Evolutionary conservation across 2,329 filamentous ascomycete species (phyloP), one percentile per base, ranked within the genome.

Genomic region (Nigrograna mackinnonii): DNA sequence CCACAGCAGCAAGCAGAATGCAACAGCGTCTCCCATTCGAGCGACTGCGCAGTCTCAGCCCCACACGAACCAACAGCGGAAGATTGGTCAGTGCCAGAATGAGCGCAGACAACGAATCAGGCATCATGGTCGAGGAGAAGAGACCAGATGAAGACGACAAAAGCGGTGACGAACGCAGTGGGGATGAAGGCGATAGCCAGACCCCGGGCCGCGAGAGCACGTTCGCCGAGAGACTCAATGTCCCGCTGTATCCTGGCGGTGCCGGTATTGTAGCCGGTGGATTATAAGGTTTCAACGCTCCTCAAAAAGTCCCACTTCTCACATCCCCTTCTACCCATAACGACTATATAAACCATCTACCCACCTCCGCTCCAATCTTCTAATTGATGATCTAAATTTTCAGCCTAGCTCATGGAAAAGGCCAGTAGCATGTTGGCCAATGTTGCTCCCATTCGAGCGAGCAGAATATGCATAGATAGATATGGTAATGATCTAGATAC

Each of bases 61-160:
- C 66, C 2, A 55, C 57, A 18, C 50, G 60, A 41, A 60, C 62
- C 26, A 60, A 59, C 4, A 52, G 54, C 28, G 32, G 20, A 39
- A 28, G 39, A 20, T 16, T 41, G 37, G 50, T 48, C 37, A 57
- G 55, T 35, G 52, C 52, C n/a, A 60, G 57, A 3, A 50, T 31
- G 14, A 46, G 43, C 32, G 39, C 40, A 7, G 43, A 46, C 37
- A 49, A 41, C 9, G 55, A 49, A 20, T 58, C 53, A 44, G 69
- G 62, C 4, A 50, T 72, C n/a, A 71, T 72, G 66, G 59, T 72
- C 3, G 70, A 71, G 46, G 68, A 72, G 49, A 60, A 64, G 40
- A n/a, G n/a, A n/a, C n/a, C n/a, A n/a, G 62, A 61, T 44, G 66
- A 69, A 46, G 64, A 66, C 44, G 66, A 68, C 44, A 54, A 54